phyloP scores from a whole-genome alignment of 2,329 filamentous ascomycete species.

The Cytospora schulzeri region DNA sequence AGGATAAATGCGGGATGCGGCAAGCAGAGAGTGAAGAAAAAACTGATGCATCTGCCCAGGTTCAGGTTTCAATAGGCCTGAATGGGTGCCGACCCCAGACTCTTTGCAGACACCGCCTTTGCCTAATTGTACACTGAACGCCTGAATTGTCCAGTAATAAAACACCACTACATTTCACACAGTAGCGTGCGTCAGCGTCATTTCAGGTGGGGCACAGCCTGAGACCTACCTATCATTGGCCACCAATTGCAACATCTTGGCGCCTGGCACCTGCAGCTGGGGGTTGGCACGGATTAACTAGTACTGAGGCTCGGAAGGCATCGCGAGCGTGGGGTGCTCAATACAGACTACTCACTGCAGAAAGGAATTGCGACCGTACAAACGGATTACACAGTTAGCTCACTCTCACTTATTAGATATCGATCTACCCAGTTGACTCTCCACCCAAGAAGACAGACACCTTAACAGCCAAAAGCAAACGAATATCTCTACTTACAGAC shows the following conservation, averaged over 20 bases:
- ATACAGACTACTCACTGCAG: neutral
- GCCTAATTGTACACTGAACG: neutral
- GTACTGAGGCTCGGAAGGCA: neutral
- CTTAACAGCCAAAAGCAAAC: neutral
- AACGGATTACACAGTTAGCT: too few relatives aligned
- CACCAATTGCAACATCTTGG: constrained; percentile 16
- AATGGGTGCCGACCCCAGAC: neutral
- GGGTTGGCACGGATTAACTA: neutral
- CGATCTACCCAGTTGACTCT: neutral
- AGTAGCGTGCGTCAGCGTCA: constrained; percentile 14
- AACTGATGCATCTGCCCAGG: neutral
- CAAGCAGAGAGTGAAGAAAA: neutral
- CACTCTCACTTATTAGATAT: neutral
- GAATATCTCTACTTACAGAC: neutral
- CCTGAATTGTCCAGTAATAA: neutral
- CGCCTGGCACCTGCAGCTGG: neutral
- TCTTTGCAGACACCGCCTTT: neutral
- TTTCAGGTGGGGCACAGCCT: constrained; percentile 6
- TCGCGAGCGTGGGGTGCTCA: neutral
- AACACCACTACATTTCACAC: neutral
- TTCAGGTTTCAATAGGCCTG: neutral
- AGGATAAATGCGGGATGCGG: constrained; percentile 8
- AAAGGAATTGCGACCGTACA: neutral
- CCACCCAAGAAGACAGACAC: neutral
- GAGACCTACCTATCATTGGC: constrained; percentile 10